phyloP scores from a whole-genome alignment of 306 rosid species.

The Cajanus cajan region DNA sequence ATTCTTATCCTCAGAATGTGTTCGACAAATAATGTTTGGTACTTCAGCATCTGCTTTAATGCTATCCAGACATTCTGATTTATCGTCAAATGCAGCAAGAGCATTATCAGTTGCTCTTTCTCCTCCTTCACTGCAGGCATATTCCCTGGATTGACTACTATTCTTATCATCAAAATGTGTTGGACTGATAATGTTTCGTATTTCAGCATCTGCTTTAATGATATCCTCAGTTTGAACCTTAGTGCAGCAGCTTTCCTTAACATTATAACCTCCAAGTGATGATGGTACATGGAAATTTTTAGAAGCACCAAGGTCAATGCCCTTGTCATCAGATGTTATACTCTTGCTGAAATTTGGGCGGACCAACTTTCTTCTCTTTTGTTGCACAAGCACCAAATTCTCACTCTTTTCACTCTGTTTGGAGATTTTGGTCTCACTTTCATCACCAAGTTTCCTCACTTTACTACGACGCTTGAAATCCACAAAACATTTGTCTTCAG shows the following conservation, averaged over 20 bases:
- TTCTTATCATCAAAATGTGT: slow-evolving; percentile 16
- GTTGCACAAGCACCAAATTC: slow-evolving; percentile 21
- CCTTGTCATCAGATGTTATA: slow-evolving; percentile 25
- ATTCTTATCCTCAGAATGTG: slow-evolving; percentile 16
- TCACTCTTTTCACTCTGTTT: slow-evolving; percentile 28
- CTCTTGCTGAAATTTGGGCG: slow-evolving; percentile 55
- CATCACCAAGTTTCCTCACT: slow-evolving; percentile 32
- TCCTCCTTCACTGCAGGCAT: slow-evolving; percentile 10
- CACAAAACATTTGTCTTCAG: slow-evolving; percentile 26
- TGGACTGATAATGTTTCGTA: not conserved
- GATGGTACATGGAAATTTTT: slow-evolving; percentile 22
- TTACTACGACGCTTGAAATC: slow-evolving; percentile 73
- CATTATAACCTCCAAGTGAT: slow-evolving; percentile 26
- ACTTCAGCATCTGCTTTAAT: not conserved
- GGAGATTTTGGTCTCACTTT: slow-evolving; percentile 15
- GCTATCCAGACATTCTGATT: not conserved
- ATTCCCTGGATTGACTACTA: slow-evolving; percentile 25
- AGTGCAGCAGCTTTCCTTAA: slow-evolving; percentile 28
- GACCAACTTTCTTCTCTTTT: slow-evolving; percentile 59
- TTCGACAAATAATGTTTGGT: not conserved
- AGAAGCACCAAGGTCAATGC: slow-evolving; percentile 21
- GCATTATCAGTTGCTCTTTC: not conserved
- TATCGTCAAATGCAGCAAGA: slow-evolving; percentile 20
- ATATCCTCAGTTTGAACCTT: slow-evolving; percentile 24
- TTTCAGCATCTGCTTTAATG: slow-evolving; percentile 23